phyloP scores from a whole-genome alignment of 108 stramenopile species.

The Asterionellopsis glacialis region DNA sequence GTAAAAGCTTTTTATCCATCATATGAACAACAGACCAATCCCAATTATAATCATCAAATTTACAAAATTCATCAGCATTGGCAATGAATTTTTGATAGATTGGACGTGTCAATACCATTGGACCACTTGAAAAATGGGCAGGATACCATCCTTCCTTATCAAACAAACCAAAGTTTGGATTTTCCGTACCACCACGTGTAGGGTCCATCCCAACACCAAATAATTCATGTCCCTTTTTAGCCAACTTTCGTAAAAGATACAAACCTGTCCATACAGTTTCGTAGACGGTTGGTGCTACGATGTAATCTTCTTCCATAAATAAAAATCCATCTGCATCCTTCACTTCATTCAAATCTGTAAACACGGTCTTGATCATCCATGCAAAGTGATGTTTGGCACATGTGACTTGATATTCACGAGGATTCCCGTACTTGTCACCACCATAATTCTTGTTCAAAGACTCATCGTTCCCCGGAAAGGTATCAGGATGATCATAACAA shows the following conservation, averaged over 20 bases:
- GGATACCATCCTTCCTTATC: slow-evolving; percentile 14
- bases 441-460: slow-evolving; percentile 30
- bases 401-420: slow-evolving; percentile 28
- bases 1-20: slow-evolving; percentile 20
- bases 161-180: slow-evolving; percentile 31
- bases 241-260: slow-evolving; percentile 9
- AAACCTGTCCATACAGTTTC: slow-evolving; percentile 29
- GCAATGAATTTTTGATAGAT: slow-evolving; percentile 26
- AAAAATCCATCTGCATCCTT: slow-evolving; percentile 29
- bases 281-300: slow-evolving; percentile 50
- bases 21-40: slow-evolving; percentile 50
- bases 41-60: slow-evolving; percentile 63
- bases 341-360: neutral
- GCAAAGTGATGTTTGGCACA: slow-evolving; percentile 67
- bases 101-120: slow-evolving; percentile 39
- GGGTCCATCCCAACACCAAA: neutral
- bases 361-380: slow-evolving; percentile 44
- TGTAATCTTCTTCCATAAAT: slow-evolving; percentile 62
- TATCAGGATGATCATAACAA: slow-evolving; percentile 46
- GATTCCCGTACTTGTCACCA: slow-evolving; percentile 45
- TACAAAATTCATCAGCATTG: slow-evolving; percentile 30
- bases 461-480: slow-evolving; percentile 46
- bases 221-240: neutral
- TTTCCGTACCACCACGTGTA: neutral
- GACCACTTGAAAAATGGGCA: slow-evolving; percentile 19